Evolutionary conservation across 2,329 filamentous ascomycete species (phyloP).

Genomic region (Verticillium dahliae): DNA sequence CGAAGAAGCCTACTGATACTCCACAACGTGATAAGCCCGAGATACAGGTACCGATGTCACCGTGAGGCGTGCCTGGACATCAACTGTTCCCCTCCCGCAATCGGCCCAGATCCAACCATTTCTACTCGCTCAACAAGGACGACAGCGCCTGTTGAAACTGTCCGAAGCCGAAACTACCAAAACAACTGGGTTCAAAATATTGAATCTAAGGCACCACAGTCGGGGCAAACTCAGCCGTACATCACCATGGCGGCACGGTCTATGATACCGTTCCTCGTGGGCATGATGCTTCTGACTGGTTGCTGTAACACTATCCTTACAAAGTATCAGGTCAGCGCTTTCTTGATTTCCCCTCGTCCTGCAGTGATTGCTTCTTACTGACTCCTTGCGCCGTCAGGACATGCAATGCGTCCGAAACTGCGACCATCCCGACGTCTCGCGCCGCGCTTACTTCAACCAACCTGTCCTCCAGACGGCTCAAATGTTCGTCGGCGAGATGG

Average conservation of each 20-base stretch:
- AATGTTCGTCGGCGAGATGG: constrained; percentile 97
- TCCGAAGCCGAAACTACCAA: too few species aligned
- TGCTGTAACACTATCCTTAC: constrained; percentile 96
- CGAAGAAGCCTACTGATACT: not conserved
- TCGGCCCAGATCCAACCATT: too few species aligned
- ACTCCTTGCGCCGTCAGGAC: constrained; percentile 48
- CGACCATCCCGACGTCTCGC: constrained; percentile 58
- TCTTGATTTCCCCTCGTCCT: not conserved
- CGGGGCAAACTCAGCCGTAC: not conserved
- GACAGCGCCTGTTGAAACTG: too few species aligned
- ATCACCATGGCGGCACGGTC: constrained; percentile 62
- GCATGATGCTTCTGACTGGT: constrained; percentile 93
- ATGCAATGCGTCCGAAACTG: constrained; percentile 96
- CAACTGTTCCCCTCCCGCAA: too few species aligned
- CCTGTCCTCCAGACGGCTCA: constrained; percentile 94
- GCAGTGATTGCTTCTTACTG: not conserved
- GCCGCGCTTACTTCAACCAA: constrained; percentile 77
- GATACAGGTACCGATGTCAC: not conserved
- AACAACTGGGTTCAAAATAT: too few species aligned
- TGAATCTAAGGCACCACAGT: not conserved
- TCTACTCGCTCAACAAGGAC: too few species aligned
- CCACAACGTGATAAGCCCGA: not conserved
- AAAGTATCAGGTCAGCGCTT: constrained; percentile 73
- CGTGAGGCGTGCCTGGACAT: too few species aligned
- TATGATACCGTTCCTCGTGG: constrained; percentile 77